Evolutionary conservation across 1,284 basidiomycete genomes (phyloP).

Genomic region (Fomitopsis palustris): DNA sequence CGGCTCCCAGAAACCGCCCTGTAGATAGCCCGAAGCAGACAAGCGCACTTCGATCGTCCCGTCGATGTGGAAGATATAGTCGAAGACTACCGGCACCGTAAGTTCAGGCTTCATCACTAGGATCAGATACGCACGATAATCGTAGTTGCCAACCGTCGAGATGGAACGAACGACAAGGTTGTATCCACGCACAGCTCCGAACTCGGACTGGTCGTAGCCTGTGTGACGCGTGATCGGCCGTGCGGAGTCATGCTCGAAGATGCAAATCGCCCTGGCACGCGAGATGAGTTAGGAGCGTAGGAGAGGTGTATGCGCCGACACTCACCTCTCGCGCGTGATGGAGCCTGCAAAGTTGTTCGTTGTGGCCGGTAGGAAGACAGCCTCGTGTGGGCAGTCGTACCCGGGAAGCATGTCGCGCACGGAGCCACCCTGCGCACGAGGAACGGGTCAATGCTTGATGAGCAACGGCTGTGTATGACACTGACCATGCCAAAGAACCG

Average conservation of each 20-base stretch:
- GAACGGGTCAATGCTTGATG: too few species aligned
- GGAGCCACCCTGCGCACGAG: conserved; percentile 28
- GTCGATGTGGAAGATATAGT: conserved; percentile 65
- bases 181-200: conserved; percentile 58
- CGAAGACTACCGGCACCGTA: conserved; percentile 37
- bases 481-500: conserved; percentile 58
- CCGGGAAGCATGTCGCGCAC: conserved; percentile 56
- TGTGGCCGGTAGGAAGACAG: conserved; percentile 55
- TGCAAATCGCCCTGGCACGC: conserved; percentile 46
- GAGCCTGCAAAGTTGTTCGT: conserved; percentile 44
- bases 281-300: neutral
- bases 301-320: too few species aligned
- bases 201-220: conserved; percentile 47
- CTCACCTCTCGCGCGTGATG: conserved; percentile 33
- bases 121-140: conserved; percentile 41
- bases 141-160: conserved; percentile 61
- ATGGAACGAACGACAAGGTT: conserved; percentile 54
- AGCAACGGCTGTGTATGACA: neutral
- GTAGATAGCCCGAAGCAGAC: conserved; percentile 67
- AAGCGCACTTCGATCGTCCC: conserved; percentile 63
- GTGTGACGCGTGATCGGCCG: conserved; percentile 58
- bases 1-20: conserved; percentile 55
- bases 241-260: conserved; percentile 60
- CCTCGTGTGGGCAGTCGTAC: conserved; percentile 65
- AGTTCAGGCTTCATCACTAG: neutral